These are phyloP conservation scores for Verbascum thapsus DNA, from an alignment of 257 asterid species.

Conservation along the genomic window DNA sequence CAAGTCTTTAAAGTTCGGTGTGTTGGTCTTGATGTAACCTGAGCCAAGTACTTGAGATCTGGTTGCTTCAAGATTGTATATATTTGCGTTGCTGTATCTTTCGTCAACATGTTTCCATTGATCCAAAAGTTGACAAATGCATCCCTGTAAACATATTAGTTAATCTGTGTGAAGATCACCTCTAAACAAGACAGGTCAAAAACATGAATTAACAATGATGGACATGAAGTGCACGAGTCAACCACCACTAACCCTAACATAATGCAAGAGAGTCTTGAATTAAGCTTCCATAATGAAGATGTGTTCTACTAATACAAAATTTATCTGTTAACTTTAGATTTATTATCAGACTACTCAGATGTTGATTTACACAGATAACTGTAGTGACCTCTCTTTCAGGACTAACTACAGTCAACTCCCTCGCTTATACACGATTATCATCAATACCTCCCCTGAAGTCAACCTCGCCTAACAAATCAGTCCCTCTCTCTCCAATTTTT, in stretches of 20 bases:
- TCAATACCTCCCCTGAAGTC: too few species aligned
- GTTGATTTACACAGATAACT: conserved; percentile 1
- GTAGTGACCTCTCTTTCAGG: too few species aligned
- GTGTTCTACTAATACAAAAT: conserved; percentile 4
- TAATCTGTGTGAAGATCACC: conserved; percentile 21
- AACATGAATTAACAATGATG: conserved; percentile 16
- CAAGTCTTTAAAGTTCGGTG: conserved; percentile 1
- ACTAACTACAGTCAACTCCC: too few species aligned
- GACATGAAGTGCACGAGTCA: not conserved
- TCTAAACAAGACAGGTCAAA: conserved; percentile 22
- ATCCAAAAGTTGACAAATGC: conserved; percentile 93
- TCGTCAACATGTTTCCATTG: conserved; percentile 82
- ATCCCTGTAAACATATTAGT: conserved; percentile 58
- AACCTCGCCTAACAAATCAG: too few species aligned
- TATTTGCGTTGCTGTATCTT: conserved; percentile 79
- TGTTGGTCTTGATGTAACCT: conserved; percentile 46
- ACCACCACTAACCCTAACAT: conserved; percentile 18
- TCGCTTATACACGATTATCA: too few species aligned
- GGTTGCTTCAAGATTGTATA: conserved; percentile 86
- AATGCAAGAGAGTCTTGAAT: conserved; percentile 3
- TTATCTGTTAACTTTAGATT: not conserved
- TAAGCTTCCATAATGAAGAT: conserved; percentile 5
- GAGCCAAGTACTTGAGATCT: conserved; percentile 65
- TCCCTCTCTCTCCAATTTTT: too few species aligned
- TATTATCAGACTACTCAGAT: conserved; percentile 2